These are phyloP conservation scores for Tolypocladium guangdongense DNA, from an alignment of 2,329 filamentous ascomycete species.

Conservation along the genomic window DNA sequence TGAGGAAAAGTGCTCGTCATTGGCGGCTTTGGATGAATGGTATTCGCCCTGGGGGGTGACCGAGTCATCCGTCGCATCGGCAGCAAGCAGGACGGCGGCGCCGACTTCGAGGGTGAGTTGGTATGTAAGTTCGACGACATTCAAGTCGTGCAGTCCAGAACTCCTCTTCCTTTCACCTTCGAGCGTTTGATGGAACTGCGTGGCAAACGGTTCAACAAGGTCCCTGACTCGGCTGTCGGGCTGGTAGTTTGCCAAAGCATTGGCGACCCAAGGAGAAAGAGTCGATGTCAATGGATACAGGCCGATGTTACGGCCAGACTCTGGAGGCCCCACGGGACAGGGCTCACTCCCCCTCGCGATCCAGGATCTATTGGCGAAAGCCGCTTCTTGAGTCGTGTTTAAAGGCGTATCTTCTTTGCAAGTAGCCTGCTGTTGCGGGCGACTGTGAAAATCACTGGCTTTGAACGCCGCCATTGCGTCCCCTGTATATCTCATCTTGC, in stretches of 20 bases:
- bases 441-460: neutral
- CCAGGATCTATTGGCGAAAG: neutral
- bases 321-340: neutral
- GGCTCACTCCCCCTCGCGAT: neutral
- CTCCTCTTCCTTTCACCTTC: neutral
- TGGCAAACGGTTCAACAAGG: neutral
- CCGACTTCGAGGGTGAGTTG: conserved; percentile 2
- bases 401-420: neutral
- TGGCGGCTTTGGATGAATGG: neutral
- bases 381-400: neutral
- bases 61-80: neutral
- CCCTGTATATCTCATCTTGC: conserved; percentile 1
- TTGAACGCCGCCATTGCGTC: neutral
- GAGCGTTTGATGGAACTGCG: neutral
- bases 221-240: neutral
- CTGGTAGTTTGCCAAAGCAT: neutral
- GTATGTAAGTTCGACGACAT: conserved; percentile 1
- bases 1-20: conserved; percentile 2
- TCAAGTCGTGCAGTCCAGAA: conserved; percentile 1
- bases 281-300: conserved; percentile 2
- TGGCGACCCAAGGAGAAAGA: neutral
- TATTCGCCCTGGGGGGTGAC: neutral
- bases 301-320: neutral
- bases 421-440: neutral
- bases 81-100: conserved; percentile 1